These are phyloP conservation scores for Aurantiochytrium sp. DNA, from an alignment of 108 stramenopile genomes.

Conservation along the genomic window DNA sequence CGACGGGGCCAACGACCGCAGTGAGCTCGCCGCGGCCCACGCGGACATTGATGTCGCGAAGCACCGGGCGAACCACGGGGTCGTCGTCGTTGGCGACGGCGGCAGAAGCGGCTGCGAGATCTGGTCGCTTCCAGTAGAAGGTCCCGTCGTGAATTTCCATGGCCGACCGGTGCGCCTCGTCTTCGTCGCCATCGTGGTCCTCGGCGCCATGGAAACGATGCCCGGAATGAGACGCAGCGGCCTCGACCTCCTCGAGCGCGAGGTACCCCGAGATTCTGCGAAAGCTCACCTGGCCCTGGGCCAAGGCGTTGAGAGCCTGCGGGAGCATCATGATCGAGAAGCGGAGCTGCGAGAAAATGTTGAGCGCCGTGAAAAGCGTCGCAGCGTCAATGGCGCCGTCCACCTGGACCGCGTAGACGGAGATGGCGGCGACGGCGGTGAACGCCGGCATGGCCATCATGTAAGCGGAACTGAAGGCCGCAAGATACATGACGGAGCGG, in stretches of 20 bases:
- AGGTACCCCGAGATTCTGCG: slow-evolving; percentile 71
- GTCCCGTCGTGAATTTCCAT: not conserved
- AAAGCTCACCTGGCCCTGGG: slow-evolving; percentile 78
- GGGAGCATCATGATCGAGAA: slow-evolving; percentile 90
- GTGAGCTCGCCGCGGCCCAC: slow-evolving; percentile 42
- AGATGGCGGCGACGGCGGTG: slow-evolving; percentile 81
- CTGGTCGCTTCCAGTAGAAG: not conserved
- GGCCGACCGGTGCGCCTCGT: not conserved
- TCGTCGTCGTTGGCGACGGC: too few species aligned
- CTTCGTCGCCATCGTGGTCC: too few species aligned
- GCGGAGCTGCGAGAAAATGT: slow-evolving; percentile 84
- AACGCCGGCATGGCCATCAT: slow-evolving; percentile 66
- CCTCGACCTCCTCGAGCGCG: slow-evolving; percentile 58
- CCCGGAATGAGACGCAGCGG: too few species aligned
- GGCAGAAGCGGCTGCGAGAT: not conserved
- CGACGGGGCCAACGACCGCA: slow-evolving; percentile 78
- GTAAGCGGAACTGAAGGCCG: not conserved
- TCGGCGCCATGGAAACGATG: too few species aligned
- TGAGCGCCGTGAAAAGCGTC: slow-evolving; percentile 70
- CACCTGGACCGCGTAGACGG: slow-evolving; percentile 59
- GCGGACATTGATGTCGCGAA: not conserved
- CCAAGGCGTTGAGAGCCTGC: slow-evolving; percentile 77
- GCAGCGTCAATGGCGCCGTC: slow-evolving; percentile 71
- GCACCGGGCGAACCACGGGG: not conserved
- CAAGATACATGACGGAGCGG: slow-evolving; percentile 46